These are phyloP conservation scores for Quercus mongolica DNA, from an alignment of 306 rosid genomes.

Conservation along the genomic window DNA sequence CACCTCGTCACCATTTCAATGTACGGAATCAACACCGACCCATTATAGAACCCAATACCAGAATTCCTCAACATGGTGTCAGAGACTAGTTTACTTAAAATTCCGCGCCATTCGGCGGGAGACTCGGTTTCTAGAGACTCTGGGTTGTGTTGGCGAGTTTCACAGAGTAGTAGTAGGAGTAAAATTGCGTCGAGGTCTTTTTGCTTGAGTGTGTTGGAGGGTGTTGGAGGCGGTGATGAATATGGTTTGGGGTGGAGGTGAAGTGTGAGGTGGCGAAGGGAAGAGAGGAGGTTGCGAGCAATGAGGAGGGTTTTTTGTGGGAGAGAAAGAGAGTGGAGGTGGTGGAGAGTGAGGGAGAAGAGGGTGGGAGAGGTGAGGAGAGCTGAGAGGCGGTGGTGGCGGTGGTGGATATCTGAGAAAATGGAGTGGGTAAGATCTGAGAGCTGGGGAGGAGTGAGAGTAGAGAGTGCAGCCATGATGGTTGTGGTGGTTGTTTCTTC, in stretches of 20 bases:
- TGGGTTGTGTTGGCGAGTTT: slow-evolving; percentile 60
- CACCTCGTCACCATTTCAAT: slow-evolving; percentile 59
- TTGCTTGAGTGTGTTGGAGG: slow-evolving; percentile 24
- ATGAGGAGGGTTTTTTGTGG: slow-evolving; percentile 62
- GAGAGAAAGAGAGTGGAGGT: slow-evolving; percentile 70
- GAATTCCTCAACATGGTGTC: slow-evolving; percentile 33
- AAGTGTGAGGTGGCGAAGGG: slow-evolving; percentile 58
- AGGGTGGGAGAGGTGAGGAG: slow-evolving; percentile 69
- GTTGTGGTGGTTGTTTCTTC: slow-evolving; percentile 25
- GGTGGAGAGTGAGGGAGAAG: slow-evolving; percentile 62
- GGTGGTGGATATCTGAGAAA: slow-evolving; percentile 47
- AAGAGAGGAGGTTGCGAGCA: slow-evolving; percentile 69
- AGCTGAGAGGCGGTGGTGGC: slow-evolving; percentile 55
- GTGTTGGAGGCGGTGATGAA: neutral
- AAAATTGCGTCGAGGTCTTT: slow-evolving; percentile 63
- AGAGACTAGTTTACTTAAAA: slow-evolving; percentile 23
- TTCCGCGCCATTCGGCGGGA: slow-evolving; percentile 47
- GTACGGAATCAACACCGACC: slow-evolving; percentile 48
- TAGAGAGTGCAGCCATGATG: slow-evolving; percentile 66
- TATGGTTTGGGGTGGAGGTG: slow-evolving; percentile 32
- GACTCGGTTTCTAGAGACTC: slow-evolving; percentile 37
- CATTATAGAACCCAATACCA: slow-evolving; percentile 34
- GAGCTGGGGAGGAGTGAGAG: slow-evolving; percentile 64
- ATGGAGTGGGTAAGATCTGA: slow-evolving; percentile 58
- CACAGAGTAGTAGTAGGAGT: slow-evolving; percentile 76